Base-by-base conservation (phyloP, 1,284 basidiomycete species). In the Ceraceosorus guamensis region DNA sequence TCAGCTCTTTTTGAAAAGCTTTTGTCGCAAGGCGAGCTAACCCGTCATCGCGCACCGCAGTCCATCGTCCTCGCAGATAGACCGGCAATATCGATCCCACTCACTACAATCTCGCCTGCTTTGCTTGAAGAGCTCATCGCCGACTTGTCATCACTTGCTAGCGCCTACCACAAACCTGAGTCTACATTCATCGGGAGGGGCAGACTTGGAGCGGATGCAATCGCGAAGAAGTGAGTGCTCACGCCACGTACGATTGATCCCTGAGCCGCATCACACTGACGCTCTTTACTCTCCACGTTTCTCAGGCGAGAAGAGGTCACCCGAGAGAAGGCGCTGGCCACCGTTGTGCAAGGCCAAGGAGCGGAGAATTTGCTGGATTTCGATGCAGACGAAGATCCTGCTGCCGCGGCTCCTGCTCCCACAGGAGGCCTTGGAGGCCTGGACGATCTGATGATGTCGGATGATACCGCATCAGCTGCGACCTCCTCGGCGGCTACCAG, bases 151-250 rank as follows among this genome's bases (percentile, higher is more conserved):
- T 86, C 83, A 53, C 80, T 96, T 16, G 88, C 92, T 0, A 91
- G 88, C 73, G 91, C 95, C 4, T 96, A 96, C 71, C 91, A 96
- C 79, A 96, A 93, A 77, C 95, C 95, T 0, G 86, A 86, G 16
- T 74, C 76, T 59, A 76, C 78, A 1, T 79, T 79, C 56, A 76
- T 79, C 30, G 78, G 78, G 1, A 71, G 74, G 18, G 77, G 76
- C 30, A 44, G 69, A 30, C 48, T 71, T n/a, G 72, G 73, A n/a
- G 63, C 67, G 13, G 64, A 63, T 37, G 52, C 56, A n/a, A n/a
- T 52, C 33, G 48, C 13, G 13, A 46, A 37, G 43, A 56, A 57
- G 49, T 35, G 13, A 48, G 34, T 55, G 8, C 18, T 13, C 32
- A 13, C n/a, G 34, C 32, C 32, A 2, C 34, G 14, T 10, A 11